Evolutionary conservation across 1,284 basidiomycete genomes (phyloP).

Genomic region (Amylostereum areolatum): DNA sequence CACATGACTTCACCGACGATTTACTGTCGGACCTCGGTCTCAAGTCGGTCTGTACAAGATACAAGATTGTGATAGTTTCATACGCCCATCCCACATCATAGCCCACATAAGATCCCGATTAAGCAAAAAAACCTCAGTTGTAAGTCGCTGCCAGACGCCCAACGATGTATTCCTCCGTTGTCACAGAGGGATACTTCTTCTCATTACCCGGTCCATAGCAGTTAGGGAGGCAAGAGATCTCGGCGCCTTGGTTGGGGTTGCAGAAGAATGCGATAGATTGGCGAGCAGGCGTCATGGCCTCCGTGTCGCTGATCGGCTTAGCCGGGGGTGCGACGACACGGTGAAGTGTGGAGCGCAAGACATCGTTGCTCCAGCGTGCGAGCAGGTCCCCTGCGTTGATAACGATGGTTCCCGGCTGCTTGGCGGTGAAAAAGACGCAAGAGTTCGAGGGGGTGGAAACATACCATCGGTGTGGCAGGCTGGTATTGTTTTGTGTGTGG

Average conservation of each 20-base stretch:
- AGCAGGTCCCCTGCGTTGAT: constrained; percentile 82
- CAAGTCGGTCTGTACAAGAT: no score
- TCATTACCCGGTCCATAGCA: constrained; percentile 44
- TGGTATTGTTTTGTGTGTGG: constrained; percentile 67
- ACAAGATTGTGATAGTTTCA: background rate
- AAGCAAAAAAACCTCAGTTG: constrained; percentile 2
- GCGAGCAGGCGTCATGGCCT: constrained; percentile 55
- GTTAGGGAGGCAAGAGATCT: constrained; percentile 69
- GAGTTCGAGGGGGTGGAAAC: constrained; percentile 17
- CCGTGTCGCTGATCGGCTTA: constrained; percentile 39
- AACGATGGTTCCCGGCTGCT: constrained; percentile 71
- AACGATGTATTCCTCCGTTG: constrained; percentile 74
- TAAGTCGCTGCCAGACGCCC: constrained; percentile 62
- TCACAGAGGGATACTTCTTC: constrained; percentile 61
- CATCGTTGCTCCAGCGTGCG: constrained; percentile 80
- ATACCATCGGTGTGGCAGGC: constrained; percentile 70
- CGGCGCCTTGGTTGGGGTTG: constrained; percentile 71
- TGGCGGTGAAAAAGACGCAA: constrained; percentile 12
- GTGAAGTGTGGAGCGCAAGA: constrained; percentile 74
- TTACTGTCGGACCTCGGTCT: no score
- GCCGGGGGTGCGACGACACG: constrained; percentile 72
- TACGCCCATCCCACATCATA: background rate
- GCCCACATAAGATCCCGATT: background rate
- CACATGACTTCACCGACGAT: background rate
- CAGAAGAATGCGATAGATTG: constrained; percentile 87